Evolutionary conservation across 306 rosid genomes (phyloP), one percentile per base, ranked within the genome.

Genomic region (Sophora flavescens): DNA sequence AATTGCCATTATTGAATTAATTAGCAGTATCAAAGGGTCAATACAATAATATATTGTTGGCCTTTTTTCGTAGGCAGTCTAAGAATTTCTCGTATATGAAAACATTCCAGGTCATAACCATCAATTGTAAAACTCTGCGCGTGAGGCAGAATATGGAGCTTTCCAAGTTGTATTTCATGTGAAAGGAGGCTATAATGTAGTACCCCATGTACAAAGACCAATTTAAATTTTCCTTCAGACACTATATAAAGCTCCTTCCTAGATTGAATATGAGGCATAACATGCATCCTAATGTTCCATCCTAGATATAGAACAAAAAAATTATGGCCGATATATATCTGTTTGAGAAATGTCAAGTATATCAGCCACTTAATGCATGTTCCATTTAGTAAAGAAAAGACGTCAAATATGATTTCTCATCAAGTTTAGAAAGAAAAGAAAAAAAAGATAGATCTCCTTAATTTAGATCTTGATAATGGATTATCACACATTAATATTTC

Each of bases 51-150:
- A 32, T 32, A 32, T 32, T 32, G 30, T 17, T 42, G 62, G n/a
- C 8, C 6, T 12, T 56, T 1, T 15, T 18, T 67, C 6, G 16
- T 15, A 22, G 17, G n/a, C 4, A 28, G 6, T 26, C 41, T 48
- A 8, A 48, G 22, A 22, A 68, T 33, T 52, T 69, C 33, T 69
- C 6, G 62, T 26, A 12, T 36, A 48, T 28, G 10, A 69, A 30
- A 26, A 62, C 30, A 74, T 15, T 62, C 71, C 30, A 22, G 52
- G 56, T 69, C 69, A 80, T 76, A 74, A 80, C 50, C 66, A 68
- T 71, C 2, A 42, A 69, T 50, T 52, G 26, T 68, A 69, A 38
- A 67, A 66, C 22, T 22, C 1, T 22, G 22, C 22, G 22, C 22
- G 22, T 22, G 22, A 22, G 22, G 22, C 22, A 22, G 22, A 22